A percentile compares a stretch with the other conserved stretches of the same genome.
Evolutionary conservation across 2,329 filamentous ascomycete species (phyloP).

Genomic region (Cladophialophora yegresii): DNA sequence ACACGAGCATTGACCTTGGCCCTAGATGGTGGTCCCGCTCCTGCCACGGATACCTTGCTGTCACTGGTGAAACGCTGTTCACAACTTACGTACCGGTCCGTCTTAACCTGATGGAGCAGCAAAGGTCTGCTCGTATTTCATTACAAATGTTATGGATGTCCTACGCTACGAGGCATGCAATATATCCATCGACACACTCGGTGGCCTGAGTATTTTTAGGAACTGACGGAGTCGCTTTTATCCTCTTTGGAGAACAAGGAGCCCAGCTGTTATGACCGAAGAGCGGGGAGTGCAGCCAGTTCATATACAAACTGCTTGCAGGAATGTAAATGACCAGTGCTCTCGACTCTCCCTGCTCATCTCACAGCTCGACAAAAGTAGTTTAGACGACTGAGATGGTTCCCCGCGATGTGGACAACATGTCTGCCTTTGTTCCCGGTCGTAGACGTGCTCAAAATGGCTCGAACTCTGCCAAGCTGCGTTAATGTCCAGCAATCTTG

Average conservation of each 20-base stretch:
- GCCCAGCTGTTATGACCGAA: neutral
- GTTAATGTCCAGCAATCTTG: conserved; percentile 5
- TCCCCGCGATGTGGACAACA: neutral
- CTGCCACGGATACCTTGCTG: neutral
- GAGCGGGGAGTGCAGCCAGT: neutral
- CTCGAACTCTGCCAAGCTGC: conserved; percentile 9
- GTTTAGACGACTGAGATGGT: neutral
- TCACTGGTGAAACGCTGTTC: neutral
- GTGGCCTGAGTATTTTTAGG: too few relatives aligned
- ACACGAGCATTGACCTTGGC: neutral
- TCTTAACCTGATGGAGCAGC: too few relatives aligned
- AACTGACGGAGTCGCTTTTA: too few relatives aligned
- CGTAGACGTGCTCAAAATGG: neutral
- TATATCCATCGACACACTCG: too few relatives aligned
- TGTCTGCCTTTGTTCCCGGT: conserved; percentile 9
- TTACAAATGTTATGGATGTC: too few relatives aligned
- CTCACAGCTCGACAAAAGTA: neutral
- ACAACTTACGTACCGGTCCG: neutral
- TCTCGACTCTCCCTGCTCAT: neutral
- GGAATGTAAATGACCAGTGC: neutral
- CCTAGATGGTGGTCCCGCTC: neutral
- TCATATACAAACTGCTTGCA: neutral
- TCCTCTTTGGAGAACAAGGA: too few relatives aligned
- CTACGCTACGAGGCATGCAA: too few relatives aligned
- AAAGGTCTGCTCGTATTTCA: too few relatives aligned